phyloP scores from a whole-genome alignment of 768 basidiomycete species.

The Dacryopinax spathularia region DNA sequence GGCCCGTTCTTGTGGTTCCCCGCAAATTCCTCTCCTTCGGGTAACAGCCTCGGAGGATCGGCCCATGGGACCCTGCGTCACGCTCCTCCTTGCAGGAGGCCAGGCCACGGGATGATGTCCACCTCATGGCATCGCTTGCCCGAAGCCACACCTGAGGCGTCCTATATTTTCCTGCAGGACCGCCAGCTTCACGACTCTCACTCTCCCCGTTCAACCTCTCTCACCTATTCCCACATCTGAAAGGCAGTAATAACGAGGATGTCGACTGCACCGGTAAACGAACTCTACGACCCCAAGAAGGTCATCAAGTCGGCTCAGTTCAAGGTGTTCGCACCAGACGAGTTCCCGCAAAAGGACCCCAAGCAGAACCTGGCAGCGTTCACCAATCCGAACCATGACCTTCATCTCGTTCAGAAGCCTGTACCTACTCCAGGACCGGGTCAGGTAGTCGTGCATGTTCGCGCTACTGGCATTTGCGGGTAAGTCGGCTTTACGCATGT shows the following conservation, averaged over 20 bases:
- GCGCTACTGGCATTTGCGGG: constrained; percentile 29
- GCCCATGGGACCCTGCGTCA: no score
- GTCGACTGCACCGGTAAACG: constrained; percentile 12
- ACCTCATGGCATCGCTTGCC: background rate
- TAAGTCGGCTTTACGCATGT: constrained; percentile 11
- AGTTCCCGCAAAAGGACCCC: constrained; percentile 14
- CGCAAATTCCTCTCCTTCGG: no score
- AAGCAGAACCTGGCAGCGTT: constrained; percentile 22
- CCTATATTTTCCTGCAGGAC: background rate
- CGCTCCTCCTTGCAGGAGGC: no score
- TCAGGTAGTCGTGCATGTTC: constrained; percentile 24
- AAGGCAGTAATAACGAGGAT: background rate
- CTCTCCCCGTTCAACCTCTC: background rate
- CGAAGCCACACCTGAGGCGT: background rate
- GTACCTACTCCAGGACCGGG: constrained; percentile 17
- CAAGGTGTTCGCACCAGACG: constrained; percentile 15
- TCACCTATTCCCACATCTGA: background rate
- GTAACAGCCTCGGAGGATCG: no score
- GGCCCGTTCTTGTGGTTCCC: no score
- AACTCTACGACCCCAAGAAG: constrained; percentile 22
- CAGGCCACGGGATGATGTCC: background rate
- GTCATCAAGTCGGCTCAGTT: constrained; percentile 25
- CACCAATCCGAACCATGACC: constrained; percentile 23
- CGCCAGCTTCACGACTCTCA: background rate
- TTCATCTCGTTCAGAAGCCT: constrained; percentile 26